A percentile compares a stretch with the other conserved stretches of the same genome.
Conservation (phyloP, 2,329 filamentous ascomycete genomes). For the Tolypocladium cylindrosporum region DNA sequence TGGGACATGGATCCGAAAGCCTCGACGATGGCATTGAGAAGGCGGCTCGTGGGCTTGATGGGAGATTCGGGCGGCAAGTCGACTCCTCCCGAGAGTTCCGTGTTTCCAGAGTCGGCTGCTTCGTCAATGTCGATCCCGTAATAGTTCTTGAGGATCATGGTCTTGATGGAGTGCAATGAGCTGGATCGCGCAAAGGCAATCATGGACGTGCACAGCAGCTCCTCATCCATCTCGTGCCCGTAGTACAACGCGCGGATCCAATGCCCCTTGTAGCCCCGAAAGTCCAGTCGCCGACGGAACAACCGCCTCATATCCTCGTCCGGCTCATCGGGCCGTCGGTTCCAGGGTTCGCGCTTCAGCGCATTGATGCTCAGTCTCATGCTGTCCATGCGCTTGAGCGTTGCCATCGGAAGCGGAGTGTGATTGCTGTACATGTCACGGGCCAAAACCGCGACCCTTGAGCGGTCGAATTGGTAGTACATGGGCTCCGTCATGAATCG, state of each 20-base stretch:
- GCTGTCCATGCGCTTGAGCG: slow-evolving; percentile 17
- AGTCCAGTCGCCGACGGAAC: slow-evolving; percentile 14
- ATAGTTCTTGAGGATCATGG: slow-evolving; percentile 20
- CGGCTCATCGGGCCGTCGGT: slow-evolving; percentile 12
- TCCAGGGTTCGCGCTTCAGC: slow-evolving; percentile 17
- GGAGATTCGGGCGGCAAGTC: slow-evolving; percentile 37
- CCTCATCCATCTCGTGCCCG: slow-evolving; percentile 24
- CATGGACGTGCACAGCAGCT: slow-evolving; percentile 29
- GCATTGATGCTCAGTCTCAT: slow-evolving; percentile 19
- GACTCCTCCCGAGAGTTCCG: slow-evolving; percentile 21
- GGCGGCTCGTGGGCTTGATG: slow-evolving; percentile 43
- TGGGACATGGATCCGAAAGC: slow-evolving; percentile 57
- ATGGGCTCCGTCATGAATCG: slow-evolving; percentile 35
- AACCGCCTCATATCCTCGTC: slow-evolving; percentile 16
- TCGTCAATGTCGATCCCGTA: slow-evolving; percentile 18
- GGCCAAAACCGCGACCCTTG: slow-evolving; percentile 26
- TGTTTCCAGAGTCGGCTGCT: slow-evolving; percentile 8
- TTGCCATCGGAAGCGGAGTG: slow-evolving; percentile 4
- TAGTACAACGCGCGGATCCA: slow-evolving; percentile 13
- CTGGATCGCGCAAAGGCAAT: slow-evolving; percentile 30
- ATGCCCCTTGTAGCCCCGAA: slow-evolving; percentile 16
- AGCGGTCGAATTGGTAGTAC: slow-evolving; percentile 36
- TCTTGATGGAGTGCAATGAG: slow-evolving; percentile 20
- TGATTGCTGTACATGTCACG: slow-evolving; percentile 24
- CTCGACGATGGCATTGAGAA: slow-evolving; percentile 60